A percentile compares a stretch with the other conserved stretches of the same genome.
Evolutionary conservation across 163 green algal species (phyloP).

Genomic region (Chlamydomonas reinhardtii): DNA sequence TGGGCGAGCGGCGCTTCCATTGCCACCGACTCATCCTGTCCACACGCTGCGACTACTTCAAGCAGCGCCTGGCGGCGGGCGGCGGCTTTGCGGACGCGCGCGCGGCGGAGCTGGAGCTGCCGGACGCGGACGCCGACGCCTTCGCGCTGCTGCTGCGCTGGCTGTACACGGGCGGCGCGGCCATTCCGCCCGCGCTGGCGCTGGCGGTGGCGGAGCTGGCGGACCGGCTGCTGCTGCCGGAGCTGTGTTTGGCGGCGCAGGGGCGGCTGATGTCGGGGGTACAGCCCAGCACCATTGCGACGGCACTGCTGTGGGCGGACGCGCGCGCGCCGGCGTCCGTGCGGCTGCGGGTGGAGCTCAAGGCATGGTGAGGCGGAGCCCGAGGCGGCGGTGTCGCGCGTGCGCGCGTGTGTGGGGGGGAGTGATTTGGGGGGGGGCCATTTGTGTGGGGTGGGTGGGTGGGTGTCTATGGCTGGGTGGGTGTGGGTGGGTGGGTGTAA

Average conservation of each 20-base stretch:
- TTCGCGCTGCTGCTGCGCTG: not conserved
- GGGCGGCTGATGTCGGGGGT: not conserved
- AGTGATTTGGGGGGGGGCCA: no score
- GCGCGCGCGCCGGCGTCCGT: no score
- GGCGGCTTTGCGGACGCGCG: not conserved
- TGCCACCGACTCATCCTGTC: not conserved
- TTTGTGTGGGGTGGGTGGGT: no score
- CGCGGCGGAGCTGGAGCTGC: not conserved
- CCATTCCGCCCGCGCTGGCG: not conserved
- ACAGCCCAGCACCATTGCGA: not conserved
- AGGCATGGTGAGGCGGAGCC: no score
- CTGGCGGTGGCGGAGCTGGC: not conserved
- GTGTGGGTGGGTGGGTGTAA: no score
- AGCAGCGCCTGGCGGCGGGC: not conserved
- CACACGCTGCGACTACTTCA: conserved; percentile 3
- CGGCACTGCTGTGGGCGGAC: not conserved
- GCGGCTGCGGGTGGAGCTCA: no score
- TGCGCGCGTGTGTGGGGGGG: no score
- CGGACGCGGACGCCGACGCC: not conserved
- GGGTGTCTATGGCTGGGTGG: no score
- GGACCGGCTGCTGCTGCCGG: conserved; percentile 1
- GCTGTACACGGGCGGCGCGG: conserved; percentile 1
- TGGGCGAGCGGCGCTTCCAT: not conserved
- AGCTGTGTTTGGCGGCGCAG: not conserved
- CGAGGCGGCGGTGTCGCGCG: no score